A percentile compares a stretch with the other conserved stretches of the same genome.
Evolutionary conservation across 306 rosid genomes (phyloP).

Genomic region (Pterocarpus santalinus): DNA sequence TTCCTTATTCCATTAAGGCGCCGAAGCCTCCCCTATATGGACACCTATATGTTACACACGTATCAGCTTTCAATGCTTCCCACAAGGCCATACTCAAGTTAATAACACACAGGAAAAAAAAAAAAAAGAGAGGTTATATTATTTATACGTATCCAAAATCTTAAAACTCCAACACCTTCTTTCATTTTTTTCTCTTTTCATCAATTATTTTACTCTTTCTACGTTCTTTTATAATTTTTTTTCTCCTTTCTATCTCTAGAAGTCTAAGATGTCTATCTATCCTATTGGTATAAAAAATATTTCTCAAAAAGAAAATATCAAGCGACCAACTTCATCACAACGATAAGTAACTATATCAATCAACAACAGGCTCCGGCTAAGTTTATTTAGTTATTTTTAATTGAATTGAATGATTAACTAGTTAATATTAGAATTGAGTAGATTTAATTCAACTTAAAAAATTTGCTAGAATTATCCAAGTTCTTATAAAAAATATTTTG

Average conservation of each 20-base stretch:
- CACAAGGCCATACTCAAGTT: neutral
- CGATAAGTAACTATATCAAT: conserved; percentile 32
- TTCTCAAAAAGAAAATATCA: neutral
- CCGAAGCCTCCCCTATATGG: neutral
- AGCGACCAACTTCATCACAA: conserved; percentile 18
- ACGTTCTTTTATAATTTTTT: no score
- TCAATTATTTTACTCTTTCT: no score
- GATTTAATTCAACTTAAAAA: no score
- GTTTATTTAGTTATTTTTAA: neutral
- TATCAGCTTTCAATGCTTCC: neutral
- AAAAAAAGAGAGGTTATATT: no score
- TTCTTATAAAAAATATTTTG: no score
- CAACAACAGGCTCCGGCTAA: conserved; percentile 54
- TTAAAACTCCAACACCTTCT: no score
- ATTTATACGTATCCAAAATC: no score
- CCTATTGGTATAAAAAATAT: no score
- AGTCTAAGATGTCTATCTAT: no score
- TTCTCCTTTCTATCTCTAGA: no score
- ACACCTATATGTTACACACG: neutral
- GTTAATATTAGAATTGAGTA: neutral
- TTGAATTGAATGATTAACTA: neutral
- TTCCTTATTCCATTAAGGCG: neutral
- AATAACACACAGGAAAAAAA: neutral
- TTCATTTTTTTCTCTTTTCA: no score
- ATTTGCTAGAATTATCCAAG: no score